Evolutionary conservation across 129 eudicot species (phyloP), one percentile per base, ranked within the genome.

Genomic region (Flaveria brownii): DNA sequence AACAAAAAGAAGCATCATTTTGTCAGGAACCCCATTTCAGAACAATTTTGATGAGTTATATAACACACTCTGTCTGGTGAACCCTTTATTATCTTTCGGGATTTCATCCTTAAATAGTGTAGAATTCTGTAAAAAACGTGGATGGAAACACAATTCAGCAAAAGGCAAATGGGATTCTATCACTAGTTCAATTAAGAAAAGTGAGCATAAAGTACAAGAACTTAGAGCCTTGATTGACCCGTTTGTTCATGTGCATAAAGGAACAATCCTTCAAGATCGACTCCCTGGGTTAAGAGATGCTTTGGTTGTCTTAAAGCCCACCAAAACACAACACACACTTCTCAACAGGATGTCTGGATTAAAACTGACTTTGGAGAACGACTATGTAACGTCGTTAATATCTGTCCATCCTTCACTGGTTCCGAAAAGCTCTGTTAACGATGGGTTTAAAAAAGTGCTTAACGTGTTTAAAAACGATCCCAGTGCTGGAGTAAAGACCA

Each of bases 21-120:
- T 95, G 1, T 91, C 97, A 0, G 97, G 96, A 52, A 95, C 97
- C 17, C 96, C 91, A 0, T 95, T 89, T 33, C 97, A 95, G 84
- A 95, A 91, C 76, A 90, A 91, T 71, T 88, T 91, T 17, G 76
- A 60, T 9, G 97, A 95, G 74, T 84, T 89, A 0, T 87, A 72
- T 79, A 95, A 91, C 80, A 85, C 85, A 2, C 30, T 95, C 10
- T 77, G 84, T 49, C 43, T 91, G 39, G 92, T 89, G 6, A 88
- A 88, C 6, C 96, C 97, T 12, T 65, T 69, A 3, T 33, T 82
- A 63, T 86, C 83, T 0, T 73, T 70, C 9, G 78, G 79, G 36
- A 52, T 82, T 9, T 68, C 77, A 23, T 60, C 79, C 2, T 17
- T 63, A 1, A 41, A 50, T 6, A 45, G 22, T 13, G 64, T 65